phyloP scores from a whole-genome alignment of 257 asterid genomes.

The Solanum chmielewskii region DNA sequence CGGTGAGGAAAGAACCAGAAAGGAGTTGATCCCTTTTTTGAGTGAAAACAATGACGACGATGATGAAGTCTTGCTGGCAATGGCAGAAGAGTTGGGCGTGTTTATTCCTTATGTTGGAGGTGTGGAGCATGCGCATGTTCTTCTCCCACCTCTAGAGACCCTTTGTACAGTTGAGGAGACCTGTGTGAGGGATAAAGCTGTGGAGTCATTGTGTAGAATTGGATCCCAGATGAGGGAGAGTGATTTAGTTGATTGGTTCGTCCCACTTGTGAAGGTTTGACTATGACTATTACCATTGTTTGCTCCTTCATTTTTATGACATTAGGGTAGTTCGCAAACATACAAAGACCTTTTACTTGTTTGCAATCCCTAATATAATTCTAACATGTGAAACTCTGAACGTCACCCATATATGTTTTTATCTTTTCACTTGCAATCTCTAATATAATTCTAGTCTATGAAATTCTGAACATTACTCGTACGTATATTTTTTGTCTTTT shows the following conservation, averaged over 20 bases:
- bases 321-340: neutral
- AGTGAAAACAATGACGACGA: constrained; percentile 95
- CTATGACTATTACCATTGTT: neutral
- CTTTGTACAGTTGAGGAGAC: constrained; percentile 93
- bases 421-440: neutral
- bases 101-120: constrained; percentile 97
- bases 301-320: neutral
- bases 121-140: constrained; percentile 79
- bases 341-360: neutral
- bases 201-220: constrained; percentile 81
- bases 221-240: constrained; percentile 92
- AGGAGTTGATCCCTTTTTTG: constrained; percentile 76
- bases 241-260: constrained; percentile 68
- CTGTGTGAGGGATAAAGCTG: constrained; percentile 92
- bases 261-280: constrained; percentile 85
- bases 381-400: neutral
- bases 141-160: constrained; percentile 84
- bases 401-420: neutral
- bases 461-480: neutral
- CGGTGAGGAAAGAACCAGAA: constrained; percentile 88
- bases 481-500: neutral
- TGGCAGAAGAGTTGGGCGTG: constrained; percentile 93
- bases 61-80: constrained; percentile 85
- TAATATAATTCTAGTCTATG: neutral
- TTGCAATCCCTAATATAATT: neutral